Evolutionary conservation across 768 basidiomycete species (phyloP), one percentile per base, ranked within the genome.

Genomic region (Mrakia frigida): DNA sequence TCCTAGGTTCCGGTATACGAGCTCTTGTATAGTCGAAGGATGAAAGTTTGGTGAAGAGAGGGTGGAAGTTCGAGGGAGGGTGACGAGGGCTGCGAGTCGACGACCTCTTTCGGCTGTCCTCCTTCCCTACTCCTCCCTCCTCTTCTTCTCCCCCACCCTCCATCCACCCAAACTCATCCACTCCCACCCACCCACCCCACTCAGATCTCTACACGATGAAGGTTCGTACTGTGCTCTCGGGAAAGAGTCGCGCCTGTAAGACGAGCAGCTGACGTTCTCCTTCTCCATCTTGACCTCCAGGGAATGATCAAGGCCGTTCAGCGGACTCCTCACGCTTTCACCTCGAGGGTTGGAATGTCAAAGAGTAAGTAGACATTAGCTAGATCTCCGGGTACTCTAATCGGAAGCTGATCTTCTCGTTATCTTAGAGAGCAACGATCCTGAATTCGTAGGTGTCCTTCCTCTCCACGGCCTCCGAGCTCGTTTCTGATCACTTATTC

Each of bases 261-360:
- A n/a, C 52, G 52, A n/a, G 56, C 7, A 56, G 56, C 56, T 56
- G 56, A 56, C 56, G 6, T 28, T 56, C 25, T 56, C 56, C 5
- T 25, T 28, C n/a, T 14, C 56, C 28, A 25, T 25, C 56, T 28
- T 56, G 25, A 28, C 56, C 56, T 56, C n/a, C 70, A 46, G 56
- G 61, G 70, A 41, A 67, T 56, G 33, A 56, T 77, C 76, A 61
- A 43, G 39, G 39, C 67, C 74, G 33, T 73, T 14, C 59, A 50
- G 82, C 93, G 95, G 81, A 94, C 95, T 74, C 97, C 97, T 81
- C 93, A 94, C 84, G 85, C 92, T 81, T 86, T 99, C 82, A 92
- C 91, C 76, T 87, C 88, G 81, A 92, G 90, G 86, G 90, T 91
- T 80, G 97, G 97, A 41, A 90, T 94, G 88, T 84, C 94, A 50